These are phyloP conservation scores for Excoecaria agallocha DNA, from an alignment of 345 rosid species.

Conservation along the genomic window DNA sequence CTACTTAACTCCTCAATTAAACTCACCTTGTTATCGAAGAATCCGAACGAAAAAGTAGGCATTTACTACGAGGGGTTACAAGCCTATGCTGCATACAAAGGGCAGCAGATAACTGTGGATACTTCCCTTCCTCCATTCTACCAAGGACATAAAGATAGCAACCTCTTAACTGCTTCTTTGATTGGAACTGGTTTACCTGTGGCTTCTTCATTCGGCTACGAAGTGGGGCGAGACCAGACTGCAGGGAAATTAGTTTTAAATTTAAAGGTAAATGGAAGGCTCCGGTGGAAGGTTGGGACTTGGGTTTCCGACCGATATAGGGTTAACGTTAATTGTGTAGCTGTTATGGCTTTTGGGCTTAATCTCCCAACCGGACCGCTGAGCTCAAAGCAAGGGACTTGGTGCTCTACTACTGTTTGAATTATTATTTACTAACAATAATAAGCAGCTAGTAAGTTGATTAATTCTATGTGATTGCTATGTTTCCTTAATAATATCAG, in stretches of 20 bases:
- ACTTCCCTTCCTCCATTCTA: slow-evolving; percentile 68
- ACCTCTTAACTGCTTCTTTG: slow-evolving; percentile 61
- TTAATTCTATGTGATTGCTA: not conserved
- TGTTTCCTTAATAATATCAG: not conserved
- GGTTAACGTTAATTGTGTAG: slow-evolving; percentile 61
- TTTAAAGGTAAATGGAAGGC: slow-evolving; percentile 60
- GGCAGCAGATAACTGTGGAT: slow-evolving; percentile 70
- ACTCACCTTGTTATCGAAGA: slow-evolving; percentile 55
- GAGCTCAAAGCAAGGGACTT: slow-evolving; percentile 53
- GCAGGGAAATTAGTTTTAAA: slow-evolving; percentile 52
- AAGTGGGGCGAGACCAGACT: slow-evolving; percentile 54
- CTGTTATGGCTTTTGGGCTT: slow-evolving; percentile 56
- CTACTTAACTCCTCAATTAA: slow-evolving; percentile 81
- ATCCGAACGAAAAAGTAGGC: slow-evolving; percentile 72
- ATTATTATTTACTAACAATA: not conserved
- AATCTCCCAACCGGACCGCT: slow-evolving; percentile 43
- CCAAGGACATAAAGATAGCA: slow-evolving; percentile 64
- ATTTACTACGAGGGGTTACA: slow-evolving; percentile 73
- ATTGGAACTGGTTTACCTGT: slow-evolving; percentile 60
- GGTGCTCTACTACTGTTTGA: slow-evolving; percentile 64
- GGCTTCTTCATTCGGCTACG: slow-evolving; percentile 58
- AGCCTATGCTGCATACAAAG: slow-evolving; percentile 60
- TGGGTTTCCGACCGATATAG: slow-evolving; percentile 78
- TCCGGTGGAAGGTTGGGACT: slow-evolving; percentile 81
- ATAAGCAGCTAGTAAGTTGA: not conserved